phyloP scores from a whole-genome alignment of 768 basidiomycete genomes.

The Holtermannia corniformis region DNA sequence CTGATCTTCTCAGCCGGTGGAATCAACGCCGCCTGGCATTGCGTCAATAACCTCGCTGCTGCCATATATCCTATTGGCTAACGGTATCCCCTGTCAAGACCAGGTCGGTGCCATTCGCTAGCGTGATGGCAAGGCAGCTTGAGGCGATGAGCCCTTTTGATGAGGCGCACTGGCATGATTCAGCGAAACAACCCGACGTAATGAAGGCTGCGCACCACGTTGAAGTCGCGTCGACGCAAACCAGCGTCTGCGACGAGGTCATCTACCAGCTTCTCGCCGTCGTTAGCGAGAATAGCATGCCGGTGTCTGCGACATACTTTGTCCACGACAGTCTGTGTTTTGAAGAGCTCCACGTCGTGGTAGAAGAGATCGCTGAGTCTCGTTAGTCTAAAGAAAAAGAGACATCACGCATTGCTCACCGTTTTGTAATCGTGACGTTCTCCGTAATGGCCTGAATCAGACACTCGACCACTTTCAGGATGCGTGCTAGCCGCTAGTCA shows the following conservation, averaged over 20 bases:
- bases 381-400: not conserved
- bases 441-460: not conserved
- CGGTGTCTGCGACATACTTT: constrained; percentile 50
- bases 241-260: constrained; percentile 76
- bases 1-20: constrained; percentile 65
- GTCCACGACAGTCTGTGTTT: constrained; percentile 67
- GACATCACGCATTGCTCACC: not conserved
- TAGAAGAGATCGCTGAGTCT: constrained; percentile 71
- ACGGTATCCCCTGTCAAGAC: too few relatives aligned
- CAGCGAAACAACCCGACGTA: not conserved
- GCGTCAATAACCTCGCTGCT: too few relatives aligned
- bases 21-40: constrained; percentile 66
- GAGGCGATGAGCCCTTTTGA: constrained; percentile 82
- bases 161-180: constrained; percentile 60
- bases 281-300: too few relatives aligned
- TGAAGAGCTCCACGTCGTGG: constrained; percentile 69
- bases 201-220: constrained; percentile 52
- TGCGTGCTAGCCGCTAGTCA: not conserved
- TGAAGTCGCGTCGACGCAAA: constrained; percentile 63
- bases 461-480: not conserved
- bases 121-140: constrained; percentile 53
- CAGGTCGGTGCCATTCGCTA: constrained; percentile 54
- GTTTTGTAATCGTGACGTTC: not conserved
- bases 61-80: too few relatives aligned
- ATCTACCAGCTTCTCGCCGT: constrained; percentile 74